Conservation (phyloP, 331 rosid genomes). For the Malus hybrid region DNA sequence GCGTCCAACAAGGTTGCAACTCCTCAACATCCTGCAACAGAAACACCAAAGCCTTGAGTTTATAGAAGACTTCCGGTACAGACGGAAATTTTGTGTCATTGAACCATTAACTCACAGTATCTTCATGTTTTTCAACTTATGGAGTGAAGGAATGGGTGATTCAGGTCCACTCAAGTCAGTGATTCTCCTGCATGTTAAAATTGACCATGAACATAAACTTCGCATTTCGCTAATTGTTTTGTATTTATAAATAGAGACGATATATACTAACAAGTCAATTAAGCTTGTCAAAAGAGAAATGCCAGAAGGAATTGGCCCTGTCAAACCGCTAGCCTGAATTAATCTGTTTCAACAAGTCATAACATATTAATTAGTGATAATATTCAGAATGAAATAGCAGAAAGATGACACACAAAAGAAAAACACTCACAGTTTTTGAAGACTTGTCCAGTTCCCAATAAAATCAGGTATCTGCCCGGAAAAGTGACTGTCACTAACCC, state of each 20-base stretch:
- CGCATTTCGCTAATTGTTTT: background rate
- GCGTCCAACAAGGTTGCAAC: slow-evolving; percentile 52
- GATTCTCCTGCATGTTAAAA: slow-evolving; percentile 54
- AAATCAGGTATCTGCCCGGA: slow-evolving; percentile 62
- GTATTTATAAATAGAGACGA: slow-evolving; percentile 3
- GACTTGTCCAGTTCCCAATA: slow-evolving; percentile 49
- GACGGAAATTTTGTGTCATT: background rate
- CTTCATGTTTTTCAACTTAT: slow-evolving; percentile 14
- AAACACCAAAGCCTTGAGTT: background rate
- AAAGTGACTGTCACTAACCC: slow-evolving; percentile 54
- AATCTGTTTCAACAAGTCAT: too few relatives aligned
- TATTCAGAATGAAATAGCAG: background rate
- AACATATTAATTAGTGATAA: too few relatives aligned
- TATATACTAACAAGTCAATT: background rate
- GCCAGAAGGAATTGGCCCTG: slow-evolving; percentile 43
- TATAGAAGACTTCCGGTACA: background rate
- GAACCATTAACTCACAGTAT: slow-evolving; percentile 34
- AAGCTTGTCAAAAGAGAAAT: too few relatives aligned
- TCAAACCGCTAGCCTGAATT: slow-evolving; percentile 68
- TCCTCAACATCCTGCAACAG: slow-evolving; percentile 51
- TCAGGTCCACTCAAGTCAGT: slow-evolving; percentile 58
- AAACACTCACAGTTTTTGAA: slow-evolving; percentile 31
- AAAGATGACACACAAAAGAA: background rate
- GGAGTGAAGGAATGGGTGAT: slow-evolving; percentile 33
- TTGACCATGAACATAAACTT: background rate